phyloP scores from a whole-genome alignment of 768 basidiomycete species.

The Polyporus arcularius region DNA sequence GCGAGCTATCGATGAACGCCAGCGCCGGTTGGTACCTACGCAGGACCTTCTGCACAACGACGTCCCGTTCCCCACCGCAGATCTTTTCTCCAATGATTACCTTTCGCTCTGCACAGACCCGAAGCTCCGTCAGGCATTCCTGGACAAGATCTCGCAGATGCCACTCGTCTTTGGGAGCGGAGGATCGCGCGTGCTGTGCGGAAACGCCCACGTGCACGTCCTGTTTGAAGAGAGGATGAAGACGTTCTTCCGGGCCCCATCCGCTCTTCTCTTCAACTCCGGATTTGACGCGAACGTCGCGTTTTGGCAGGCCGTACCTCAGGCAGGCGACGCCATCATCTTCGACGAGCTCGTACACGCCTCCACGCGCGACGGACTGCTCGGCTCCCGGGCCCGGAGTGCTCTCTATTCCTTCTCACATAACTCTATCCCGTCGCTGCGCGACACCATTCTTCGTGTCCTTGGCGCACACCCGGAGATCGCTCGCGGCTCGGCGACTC shows the following conservation, averaged over 20 bases:
- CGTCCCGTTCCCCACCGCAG: not conserved
- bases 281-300: constrained; percentile 55
- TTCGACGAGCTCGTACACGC: constrained; percentile 56
- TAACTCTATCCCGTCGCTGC: constrained; percentile 41
- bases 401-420: constrained; percentile 41
- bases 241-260: constrained; percentile 37
- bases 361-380: constrained; percentile 51
- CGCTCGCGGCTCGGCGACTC: constrained; percentile 24
- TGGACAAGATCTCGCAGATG: constrained; percentile 23
- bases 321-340: constrained; percentile 46
- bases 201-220: constrained; percentile 40
- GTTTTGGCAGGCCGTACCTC: constrained; percentile 46
- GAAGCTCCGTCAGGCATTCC: constrained; percentile 34
- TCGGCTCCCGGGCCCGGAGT: constrained; percentile 34
- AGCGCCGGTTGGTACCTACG: too few relatives aligned
- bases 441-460: constrained; percentile 31
- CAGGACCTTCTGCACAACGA: not conserved
- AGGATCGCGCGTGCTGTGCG: constrained; percentile 48
- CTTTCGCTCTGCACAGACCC: constrained; percentile 43
- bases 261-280: constrained; percentile 51
- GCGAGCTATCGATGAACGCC: too few relatives aligned
- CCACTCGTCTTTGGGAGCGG: constrained; percentile 43
- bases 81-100: constrained; percentile 50
- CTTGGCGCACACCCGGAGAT: constrained; percentile 23
- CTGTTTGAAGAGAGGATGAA: constrained; percentile 43